Evolutionary conservation across 2,329 filamentous ascomycete genomes (phyloP), one percentile per base, ranked within the genome.

Genomic region (Aspergillus versicolor): DNA sequence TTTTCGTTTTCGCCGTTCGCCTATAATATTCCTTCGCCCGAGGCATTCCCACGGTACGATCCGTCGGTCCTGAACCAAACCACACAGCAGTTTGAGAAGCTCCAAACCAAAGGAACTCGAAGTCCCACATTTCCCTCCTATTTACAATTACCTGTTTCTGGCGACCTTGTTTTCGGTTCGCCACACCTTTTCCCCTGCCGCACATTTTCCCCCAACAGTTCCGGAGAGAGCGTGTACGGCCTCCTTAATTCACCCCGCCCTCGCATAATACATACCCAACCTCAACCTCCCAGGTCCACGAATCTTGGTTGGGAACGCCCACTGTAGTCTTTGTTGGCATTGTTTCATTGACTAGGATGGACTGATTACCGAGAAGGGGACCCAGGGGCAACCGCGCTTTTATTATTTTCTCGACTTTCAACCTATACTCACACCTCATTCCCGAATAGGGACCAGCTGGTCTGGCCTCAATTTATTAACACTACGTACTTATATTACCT

Each of bases 101-200:
- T 22, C 41, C 41, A 43, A 48, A 52, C 41, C 41, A 43, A 48
- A 52, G 56, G 44, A 44, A 55, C 24, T 37, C 11, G 50, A 44
- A 37, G 46, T 57, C 60, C 66, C 65, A 63, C 63, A 58, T 60
- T 59, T 61, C 43, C 59, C 60, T 59, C 53, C 60, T 71, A 66
- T 73, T 73, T 68, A 71, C 68, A 67, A 67, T 63, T 71, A 68
- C 66, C 71, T 68, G 51, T 63, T 70, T 70, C 67, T 56, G 69
- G 67, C 57, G 48, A 44, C 60, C 42, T 52, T 52, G n/a, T 56
- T 56, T 48, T 53, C 44, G 44, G 53, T 52, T 57, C 52, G 52
- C 55, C 54, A 48, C 44, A 61, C 60, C 60, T 63, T 30, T 60
- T 63, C 61, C 61, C 54, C 30, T 51, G 12, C 38, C 61, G 51